phyloP scores from a whole-genome alignment of 2,329 filamentous ascomycete genomes.

The Cercospora brassicicola region DNA sequence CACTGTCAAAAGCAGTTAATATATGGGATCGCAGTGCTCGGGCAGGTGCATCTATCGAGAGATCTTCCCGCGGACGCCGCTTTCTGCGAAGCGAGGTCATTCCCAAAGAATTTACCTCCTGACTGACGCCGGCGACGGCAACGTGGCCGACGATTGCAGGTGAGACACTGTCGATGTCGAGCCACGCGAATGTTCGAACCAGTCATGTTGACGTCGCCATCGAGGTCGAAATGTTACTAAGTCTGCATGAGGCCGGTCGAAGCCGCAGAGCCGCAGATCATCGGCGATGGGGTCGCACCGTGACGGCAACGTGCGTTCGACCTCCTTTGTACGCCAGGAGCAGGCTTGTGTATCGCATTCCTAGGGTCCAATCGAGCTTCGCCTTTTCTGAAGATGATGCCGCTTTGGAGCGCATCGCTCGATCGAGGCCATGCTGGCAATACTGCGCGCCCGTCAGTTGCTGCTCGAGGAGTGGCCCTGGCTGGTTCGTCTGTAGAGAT shows the following conservation, averaged over 20 bases:
- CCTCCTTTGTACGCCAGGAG: not conserved
- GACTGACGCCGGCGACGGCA: not conserved
- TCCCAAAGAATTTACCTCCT: not conserved
- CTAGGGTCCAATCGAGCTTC: not conserved
- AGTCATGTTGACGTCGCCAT: not conserved
- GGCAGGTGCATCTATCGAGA: not conserved
- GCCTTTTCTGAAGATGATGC: not conserved
- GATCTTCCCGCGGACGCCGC: not conserved
- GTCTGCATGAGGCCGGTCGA: not conserved
- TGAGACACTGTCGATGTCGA: not conserved
- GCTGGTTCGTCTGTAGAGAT: too few relatives aligned
- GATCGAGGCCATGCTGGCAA: not conserved
- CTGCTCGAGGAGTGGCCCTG: too few relatives aligned
- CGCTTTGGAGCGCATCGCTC: not conserved
- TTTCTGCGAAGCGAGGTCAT: not conserved
- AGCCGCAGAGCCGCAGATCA: not conserved
- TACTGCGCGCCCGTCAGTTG: too few relatives aligned
- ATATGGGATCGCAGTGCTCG: not conserved
- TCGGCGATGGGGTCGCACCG: constrained; percentile 10
- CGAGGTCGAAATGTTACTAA: not conserved
- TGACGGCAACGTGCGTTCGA: not conserved
- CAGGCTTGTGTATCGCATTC: not conserved
- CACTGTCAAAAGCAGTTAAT: too few relatives aligned
- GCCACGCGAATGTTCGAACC: too few relatives aligned
- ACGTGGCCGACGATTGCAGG: not conserved